Base-by-base conservation (phyloP, 495 filamentous ascomycete genomes). In the Aspergillus conjunctus region DNA sequence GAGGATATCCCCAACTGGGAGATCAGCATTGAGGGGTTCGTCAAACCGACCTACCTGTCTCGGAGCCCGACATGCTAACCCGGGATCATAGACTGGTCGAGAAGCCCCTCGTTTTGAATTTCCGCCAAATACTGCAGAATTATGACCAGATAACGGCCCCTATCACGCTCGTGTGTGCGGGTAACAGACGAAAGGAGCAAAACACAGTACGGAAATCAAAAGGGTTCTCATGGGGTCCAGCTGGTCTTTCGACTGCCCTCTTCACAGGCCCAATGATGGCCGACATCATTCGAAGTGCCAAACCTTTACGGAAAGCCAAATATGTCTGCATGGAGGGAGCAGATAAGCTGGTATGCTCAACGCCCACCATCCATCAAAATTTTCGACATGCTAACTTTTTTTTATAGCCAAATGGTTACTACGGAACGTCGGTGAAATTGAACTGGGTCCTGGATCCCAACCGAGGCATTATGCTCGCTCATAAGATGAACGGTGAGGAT, bases 251-350 rank as follows among this genome's bases (percentile, higher is more conserved):
- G 0, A 98, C 93, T 0, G 89, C 92, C 0, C 76, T 98, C 1
- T 98, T 90, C 80, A 98, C 93, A 0, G 93, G 93, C 7, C 89
- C 93, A 0, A 69, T 86, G 43, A 85, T 98, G 68, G 77, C 81
- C 0, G 90, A 96, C 54, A 69, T 98, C 7, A 71, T 98, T 7
- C 79, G 76, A 33, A 84, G 77, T 45, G 91, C 91, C 6, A 83
- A 76, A 50, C 92, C 92, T 0, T 76, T 79, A 57, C 84, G 87
- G 51, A 83, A 81, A 53, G 93, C 92, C 8, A 87, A 83, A 63
- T 97, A 92, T 73, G 85, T 97, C 45, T 96, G 90, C 71, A 96
- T 98, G 84, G 93, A 96, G 69, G 93, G 93, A 14, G 92, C 92
- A 0, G 93, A 97, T 67, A 88, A 89, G 66, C 68, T 96, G 50